Base-by-base conservation (phyloP, 2,329 filamentous ascomycete species). In the Cladosporium austrohemisphaericum region DNA sequence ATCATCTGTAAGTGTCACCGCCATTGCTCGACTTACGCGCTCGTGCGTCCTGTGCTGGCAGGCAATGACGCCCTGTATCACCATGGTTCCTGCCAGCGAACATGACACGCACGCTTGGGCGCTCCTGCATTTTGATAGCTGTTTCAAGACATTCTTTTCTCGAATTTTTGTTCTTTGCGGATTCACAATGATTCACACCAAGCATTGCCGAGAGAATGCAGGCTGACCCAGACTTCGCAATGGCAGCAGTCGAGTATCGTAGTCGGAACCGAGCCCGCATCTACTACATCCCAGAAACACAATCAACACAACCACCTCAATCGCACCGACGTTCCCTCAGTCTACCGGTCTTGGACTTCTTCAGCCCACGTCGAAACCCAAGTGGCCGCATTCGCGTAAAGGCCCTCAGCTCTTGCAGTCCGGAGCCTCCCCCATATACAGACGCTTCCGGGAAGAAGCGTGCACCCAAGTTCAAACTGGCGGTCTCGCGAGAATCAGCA, bases 401-500 rank as follows among this genome's bases (percentile, higher is more conserved):
- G 13, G 22, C 41, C 22, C 41, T 51, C 41, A 29, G 14, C 18
- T 18, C 49, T 11, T 33, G 13, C 3, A 28, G 28, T 19, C 49
- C 49, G 8, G 40, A 45, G 9, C 47, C 37, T 16, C 29, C 47
- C 22, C 36, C 13, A 28, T 36, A 36, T 4, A 22, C 29, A 11
- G 19, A 25, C 33, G 33, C 49, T 36, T 38, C 41, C n/a, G n/a
- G n/a, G 20, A n/a, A 7, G 28, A 44, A 38, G 35, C 40, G 40
- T 28, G 26, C 36, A 16, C 11, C 45, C n/a, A 29, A 20, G 14
- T 63, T 70, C 68, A 73, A 74, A 63, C 71, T 78, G 74, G 74
- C 73, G 67, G 71, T 68, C 58, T 71, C 71, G 55, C 67, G 69
- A 49, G 70, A 74, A 46, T 71, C 71, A 67, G 74, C 73, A 5